Evolutionary conservation across 768 basidiomycete species (phyloP).

Genomic region (Coprinopsis cinerea): DNA sequence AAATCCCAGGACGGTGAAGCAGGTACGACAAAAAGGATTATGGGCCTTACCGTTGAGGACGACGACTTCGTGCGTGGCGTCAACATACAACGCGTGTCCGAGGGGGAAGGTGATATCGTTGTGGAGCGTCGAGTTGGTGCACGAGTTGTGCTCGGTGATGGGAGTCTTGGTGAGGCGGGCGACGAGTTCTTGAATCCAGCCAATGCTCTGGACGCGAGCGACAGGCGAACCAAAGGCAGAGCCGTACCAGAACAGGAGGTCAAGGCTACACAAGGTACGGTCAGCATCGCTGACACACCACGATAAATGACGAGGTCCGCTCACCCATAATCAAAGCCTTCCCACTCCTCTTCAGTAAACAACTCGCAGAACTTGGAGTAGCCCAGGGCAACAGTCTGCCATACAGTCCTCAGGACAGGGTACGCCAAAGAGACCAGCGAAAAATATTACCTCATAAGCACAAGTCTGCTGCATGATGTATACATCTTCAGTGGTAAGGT

Average conservation of each 20-base stretch:
- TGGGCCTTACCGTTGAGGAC: slow-evolving; percentile 64
- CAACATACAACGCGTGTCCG: slow-evolving; percentile 70
- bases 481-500: slow-evolving; percentile 60
- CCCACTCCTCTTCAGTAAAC: slow-evolving; percentile 91
- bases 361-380: slow-evolving; percentile 89
- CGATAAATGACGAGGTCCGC: slow-evolving; percentile 19
- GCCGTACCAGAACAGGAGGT: slow-evolving; percentile 58
- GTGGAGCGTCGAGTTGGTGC: slow-evolving; percentile 79
- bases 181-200: slow-evolving; percentile 78
- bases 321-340: slow-evolving; percentile 83
- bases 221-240: slow-evolving; percentile 80
- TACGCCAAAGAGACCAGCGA: neutral
- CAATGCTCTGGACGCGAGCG: slow-evolving; percentile 69
- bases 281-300: neutral
- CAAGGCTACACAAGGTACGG: slow-evolving; percentile 38
- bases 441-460: slow-evolving; percentile 64
- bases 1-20: neutral
- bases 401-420: neutral
- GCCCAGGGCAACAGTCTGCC: slow-evolving; percentile 81
- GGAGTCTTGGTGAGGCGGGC: slow-evolving; percentile 76
- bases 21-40: neutral
- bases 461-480: slow-evolving; percentile 80
- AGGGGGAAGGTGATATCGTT: slow-evolving; percentile 66
- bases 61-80: slow-evolving; percentile 90
- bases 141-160: slow-evolving; percentile 66